Conservation (phyloP, 2,329 filamentous ascomycete species). For the Ceratocystis albifundus region DNA sequence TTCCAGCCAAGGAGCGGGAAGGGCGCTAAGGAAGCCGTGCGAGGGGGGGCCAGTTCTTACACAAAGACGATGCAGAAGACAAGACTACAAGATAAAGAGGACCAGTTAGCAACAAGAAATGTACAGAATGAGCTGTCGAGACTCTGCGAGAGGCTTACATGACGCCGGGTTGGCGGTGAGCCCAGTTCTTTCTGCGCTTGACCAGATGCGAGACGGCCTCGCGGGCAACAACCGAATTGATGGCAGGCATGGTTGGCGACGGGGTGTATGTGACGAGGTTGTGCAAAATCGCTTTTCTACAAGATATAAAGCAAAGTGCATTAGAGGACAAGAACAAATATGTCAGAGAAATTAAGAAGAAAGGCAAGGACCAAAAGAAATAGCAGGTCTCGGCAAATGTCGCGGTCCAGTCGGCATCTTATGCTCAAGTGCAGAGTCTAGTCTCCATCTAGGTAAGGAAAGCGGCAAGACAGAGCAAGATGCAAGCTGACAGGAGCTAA, state of each 20-base stretch:
- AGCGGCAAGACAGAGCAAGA: background rate
- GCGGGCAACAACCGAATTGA: slow-evolving; percentile 33
- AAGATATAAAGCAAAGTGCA: background rate
- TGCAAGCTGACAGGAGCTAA: background rate
- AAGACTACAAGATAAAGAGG: slow-evolving; percentile 24
- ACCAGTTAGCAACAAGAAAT: slow-evolving; percentile 6
- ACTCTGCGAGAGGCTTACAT: slow-evolving; percentile 25
- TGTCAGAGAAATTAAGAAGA: background rate
- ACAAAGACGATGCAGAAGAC: slow-evolving; percentile 37
- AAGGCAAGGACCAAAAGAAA: slow-evolving; percentile 8
- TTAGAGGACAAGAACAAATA: background rate
- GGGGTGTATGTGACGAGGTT: slow-evolving; percentile 24
- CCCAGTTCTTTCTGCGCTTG: slow-evolving; percentile 35
- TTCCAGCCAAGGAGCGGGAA: slow-evolving; percentile 4
- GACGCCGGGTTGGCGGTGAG: slow-evolving; percentile 32
- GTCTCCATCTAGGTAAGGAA: background rate
- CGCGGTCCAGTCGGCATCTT: slow-evolving; percentile 1
- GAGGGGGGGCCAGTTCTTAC: slow-evolving; percentile 16
- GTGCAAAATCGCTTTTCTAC: background rate
- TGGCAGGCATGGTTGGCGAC: slow-evolving; percentile 33
- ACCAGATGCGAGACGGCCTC: slow-evolving; percentile 32
- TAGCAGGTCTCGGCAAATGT: slow-evolving; percentile 1
- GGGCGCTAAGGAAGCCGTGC: slow-evolving; percentile 4
- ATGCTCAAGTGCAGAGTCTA: background rate
- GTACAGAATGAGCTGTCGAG: background rate